Percentiles rank a stretch among this genome's conserved stretches.
These are phyloP conservation scores for Hammondia hammondi DNA, from an alignment of 169 alveolate species.

Conservation along the genomic window DNA sequence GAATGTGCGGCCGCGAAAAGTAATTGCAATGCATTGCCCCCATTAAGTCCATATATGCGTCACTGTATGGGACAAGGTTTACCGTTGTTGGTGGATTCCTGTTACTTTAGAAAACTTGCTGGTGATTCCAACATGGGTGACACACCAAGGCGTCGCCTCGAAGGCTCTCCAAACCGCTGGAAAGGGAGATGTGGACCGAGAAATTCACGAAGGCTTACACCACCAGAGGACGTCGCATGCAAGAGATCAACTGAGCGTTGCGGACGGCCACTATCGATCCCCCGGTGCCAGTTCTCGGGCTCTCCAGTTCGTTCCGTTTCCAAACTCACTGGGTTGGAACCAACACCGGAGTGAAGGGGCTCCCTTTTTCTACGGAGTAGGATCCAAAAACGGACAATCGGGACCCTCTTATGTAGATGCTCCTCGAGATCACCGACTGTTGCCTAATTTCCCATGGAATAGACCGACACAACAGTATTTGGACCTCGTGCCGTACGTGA, in stretches of 20 bases:
- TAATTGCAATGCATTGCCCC: too few species aligned
- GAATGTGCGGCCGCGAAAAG: too few species aligned
- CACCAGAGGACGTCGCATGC: not conserved
- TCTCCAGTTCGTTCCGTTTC: not conserved
- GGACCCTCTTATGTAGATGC: not conserved
- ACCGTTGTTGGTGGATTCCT: too few species aligned
- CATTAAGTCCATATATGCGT: too few species aligned
- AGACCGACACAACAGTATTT: not conserved
- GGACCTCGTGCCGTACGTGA: not conserved
- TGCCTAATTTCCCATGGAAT: not conserved
- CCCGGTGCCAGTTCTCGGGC: not conserved
- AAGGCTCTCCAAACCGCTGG: too few species aligned
- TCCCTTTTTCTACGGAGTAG: not conserved
- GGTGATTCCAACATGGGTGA: too few species aligned
- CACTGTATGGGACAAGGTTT: too few species aligned
- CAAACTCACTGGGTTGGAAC: not conserved
- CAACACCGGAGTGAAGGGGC: not conserved
- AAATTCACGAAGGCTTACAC: too few species aligned
- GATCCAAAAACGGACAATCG: not conserved
- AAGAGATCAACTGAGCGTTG: not conserved
- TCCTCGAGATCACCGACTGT: not conserved
- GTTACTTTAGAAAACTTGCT: too few species aligned
- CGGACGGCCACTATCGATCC: not conserved
- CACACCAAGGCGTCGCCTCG: too few species aligned
- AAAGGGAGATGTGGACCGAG: too few species aligned